These are phyloP conservation scores for Penicillium sumatraense DNA, from an alignment of 2,329 filamentous ascomycete species.

Conservation along the genomic window DNA sequence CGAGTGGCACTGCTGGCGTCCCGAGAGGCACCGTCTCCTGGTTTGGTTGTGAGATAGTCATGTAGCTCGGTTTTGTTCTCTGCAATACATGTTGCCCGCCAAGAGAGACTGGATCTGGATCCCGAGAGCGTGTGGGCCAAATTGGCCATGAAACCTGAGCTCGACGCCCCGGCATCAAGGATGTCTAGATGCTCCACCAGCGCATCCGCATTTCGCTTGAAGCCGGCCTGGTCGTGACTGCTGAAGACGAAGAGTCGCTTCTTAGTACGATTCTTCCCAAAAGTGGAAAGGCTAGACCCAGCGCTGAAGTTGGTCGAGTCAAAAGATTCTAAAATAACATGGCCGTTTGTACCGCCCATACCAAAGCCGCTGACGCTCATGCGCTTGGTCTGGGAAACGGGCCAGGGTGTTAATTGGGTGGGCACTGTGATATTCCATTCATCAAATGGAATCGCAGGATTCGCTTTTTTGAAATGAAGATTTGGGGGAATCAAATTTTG, in stretches of 20 bases:
- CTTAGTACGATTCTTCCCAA: neutral
- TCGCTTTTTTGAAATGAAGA: slow-evolving; percentile 1
- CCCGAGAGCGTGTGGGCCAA: neutral
- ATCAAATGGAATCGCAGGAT: slow-evolving; percentile 2
- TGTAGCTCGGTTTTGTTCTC: slow-evolving; percentile 23
- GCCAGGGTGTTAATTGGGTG: neutral
- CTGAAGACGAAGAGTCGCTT: neutral
- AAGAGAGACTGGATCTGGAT: neutral
- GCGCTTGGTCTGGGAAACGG: neutral
- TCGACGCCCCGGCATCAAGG: neutral
- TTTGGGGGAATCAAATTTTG: slow-evolving; percentile 1
- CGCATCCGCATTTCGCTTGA: neutral
- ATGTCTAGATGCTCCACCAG: neutral
- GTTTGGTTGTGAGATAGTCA: slow-evolving; percentile 13
- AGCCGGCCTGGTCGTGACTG: neutral
- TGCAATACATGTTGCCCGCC: neutral
- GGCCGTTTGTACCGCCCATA: slow-evolving; percentile 2
- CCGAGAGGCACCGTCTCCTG: neutral
- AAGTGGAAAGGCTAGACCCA: neutral
- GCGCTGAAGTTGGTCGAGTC: neutral
- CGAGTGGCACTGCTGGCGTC: neutral
- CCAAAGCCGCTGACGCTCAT: slow-evolving; percentile 1
- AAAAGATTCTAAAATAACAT: neutral
- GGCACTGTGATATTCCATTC: neutral
- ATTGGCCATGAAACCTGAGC: neutral